Base-by-base conservation (phyloP, 768 basidiomycete species). In the Suillus brevipes region DNA sequence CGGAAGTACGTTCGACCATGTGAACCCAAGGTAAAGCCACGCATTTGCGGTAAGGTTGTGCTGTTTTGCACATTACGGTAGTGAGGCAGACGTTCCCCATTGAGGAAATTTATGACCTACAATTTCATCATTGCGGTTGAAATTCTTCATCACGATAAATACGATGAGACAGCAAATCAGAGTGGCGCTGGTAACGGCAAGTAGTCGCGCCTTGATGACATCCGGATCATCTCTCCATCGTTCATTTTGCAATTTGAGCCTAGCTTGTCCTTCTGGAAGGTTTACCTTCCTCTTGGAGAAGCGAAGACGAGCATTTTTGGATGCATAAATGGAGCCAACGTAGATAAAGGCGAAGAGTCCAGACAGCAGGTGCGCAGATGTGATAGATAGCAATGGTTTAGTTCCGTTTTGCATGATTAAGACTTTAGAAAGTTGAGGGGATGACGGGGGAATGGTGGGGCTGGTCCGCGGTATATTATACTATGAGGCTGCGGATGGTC, bases 311-410 rank as follows among this genome's bases (percentile, higher is more conserved):
- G 87, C 81, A 67, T 84, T 80, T 72, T 87, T 90, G 38, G 83
- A 88, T 64, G 93, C 70, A 77, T 97, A 97, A 45, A 97, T 81
- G 7, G 90, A 91, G 14, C 90, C 92, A 60, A 97, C 94, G 70
- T 96, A 97, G 61, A 83, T 82, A 25, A 78, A 65, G 2, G 86
- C 87, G 70, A 94, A 87, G 58, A 83, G 71, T 6, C 85, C 74
- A 2, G 90, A 86, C 20, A 90, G 76, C 2, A 80, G 55, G 68
- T 91, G 87, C 2, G 89, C 83, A 28, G 73, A 71, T 1, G 72
- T 63, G 31, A 71, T 75, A 8, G 80, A 70, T 37, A 81, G 71
- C 20, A 72, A 72, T 38, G 75, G 74, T 58, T 47, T 56, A 34
- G 36, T 36, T 28, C 40, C 34, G 13, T 25, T 25, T 18, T 56